phyloP scores from a whole-genome alignment of 371 early-diverging fungal species.

The Smittium culicis region DNA sequence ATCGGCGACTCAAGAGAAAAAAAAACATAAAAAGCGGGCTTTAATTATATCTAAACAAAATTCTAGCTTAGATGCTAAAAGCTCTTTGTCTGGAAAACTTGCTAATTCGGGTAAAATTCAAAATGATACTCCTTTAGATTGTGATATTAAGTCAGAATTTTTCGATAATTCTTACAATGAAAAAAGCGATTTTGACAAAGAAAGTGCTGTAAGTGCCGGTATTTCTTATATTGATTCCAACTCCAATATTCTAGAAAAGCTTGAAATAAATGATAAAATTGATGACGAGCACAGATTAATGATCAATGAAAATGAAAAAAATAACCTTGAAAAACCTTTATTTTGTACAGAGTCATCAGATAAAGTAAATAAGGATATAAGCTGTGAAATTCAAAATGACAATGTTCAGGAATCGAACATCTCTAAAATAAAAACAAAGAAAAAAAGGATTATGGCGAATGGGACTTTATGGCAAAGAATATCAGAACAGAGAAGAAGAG shows the following conservation, averaged over 20 bases:
- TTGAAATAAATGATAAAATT: not conserved
- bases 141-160: not conserved
- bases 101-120: no score
- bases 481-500: constrained; percentile 31
- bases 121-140: not conserved
- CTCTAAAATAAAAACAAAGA: not conserved
- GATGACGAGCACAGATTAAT: not conserved
- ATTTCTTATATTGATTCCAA: constrained; percentile 15
- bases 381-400: not conserved
- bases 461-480: constrained; percentile 29
- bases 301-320: not conserved
- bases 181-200: no score
- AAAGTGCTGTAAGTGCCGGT: not conserved
- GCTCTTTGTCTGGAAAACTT: no score
- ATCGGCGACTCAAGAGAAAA: not conserved
- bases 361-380: not conserved
- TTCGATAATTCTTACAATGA: not conserved
- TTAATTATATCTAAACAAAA: no score
- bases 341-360: not conserved
- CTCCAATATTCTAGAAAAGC: constrained; percentile 19
- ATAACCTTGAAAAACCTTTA: no score
- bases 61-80: no score
- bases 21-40: not conserved
- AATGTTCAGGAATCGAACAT: no score
- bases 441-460: not conserved